Conservation (phyloP, 208 protist genomes). For the Naegleria lovaniensis region DNA sequence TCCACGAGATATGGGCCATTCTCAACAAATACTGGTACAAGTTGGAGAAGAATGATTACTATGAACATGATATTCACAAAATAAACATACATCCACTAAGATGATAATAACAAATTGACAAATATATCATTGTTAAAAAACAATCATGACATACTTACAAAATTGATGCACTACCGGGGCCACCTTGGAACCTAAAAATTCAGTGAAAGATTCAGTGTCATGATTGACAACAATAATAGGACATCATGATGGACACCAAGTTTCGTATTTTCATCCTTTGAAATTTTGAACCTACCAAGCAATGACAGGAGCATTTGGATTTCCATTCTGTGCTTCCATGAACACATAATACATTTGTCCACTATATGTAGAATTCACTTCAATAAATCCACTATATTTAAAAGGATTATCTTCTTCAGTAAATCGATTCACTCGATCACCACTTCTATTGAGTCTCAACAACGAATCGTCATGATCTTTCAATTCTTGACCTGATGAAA, state of each 20-base stretch:
- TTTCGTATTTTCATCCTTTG: no score
- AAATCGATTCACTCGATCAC: background rate
- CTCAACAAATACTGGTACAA: slow-evolving; percentile 47
- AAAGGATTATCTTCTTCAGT: background rate
- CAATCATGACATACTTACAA: background rate
- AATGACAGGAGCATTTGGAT: background rate
- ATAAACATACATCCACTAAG: background rate
- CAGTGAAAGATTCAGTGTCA: background rate
- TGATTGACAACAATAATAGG: background rate
- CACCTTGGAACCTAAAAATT: slow-evolving; percentile 77
- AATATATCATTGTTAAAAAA: no score
- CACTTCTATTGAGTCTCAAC: no score
- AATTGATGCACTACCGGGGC: slow-evolving; percentile 69
- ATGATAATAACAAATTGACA: no score
- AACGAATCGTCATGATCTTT: no score
- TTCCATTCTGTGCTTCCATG: background rate
- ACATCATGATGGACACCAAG: slow-evolving; percentile 57
- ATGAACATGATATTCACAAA: background rate
- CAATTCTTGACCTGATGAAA: no score
- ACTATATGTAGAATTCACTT: background rate
- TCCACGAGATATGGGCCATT: slow-evolving; percentile 71
- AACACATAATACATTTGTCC: background rate
- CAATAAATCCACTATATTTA: slow-evolving; percentile 2
- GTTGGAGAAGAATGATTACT: slow-evolving; percentile 40
- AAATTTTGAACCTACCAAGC: slow-evolving; percentile 65